Base-by-base conservation (phyloP, 495 filamentous ascomycete species). In the Schizothecium vesticola region DNA sequence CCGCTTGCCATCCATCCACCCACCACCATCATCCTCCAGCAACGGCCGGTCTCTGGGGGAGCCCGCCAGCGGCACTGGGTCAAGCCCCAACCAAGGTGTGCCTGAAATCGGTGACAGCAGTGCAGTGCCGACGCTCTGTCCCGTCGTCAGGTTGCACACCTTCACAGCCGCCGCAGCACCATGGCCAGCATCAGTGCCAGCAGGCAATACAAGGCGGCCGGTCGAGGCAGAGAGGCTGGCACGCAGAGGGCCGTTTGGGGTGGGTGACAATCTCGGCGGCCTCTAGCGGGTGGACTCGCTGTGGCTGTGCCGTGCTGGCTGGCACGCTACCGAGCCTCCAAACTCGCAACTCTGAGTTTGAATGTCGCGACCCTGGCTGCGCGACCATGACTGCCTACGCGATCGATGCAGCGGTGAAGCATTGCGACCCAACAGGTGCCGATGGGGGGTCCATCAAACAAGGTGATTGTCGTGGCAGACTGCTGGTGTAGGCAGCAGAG, bases 261-360 rank as follows among this genome's bases (percentile, higher is more conserved):
- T 28, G 36, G 43, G 43, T 51, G 43, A 51, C 13, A 16, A 23
- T 66, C 29, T 58, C 56, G 65, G 51, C 56, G 65, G 65, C 65
- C 65, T 66, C 65, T 21, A 13, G 26, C 2, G 28, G 12, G 63
- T 66, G 65, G 56, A 59, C 24, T 28, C 21, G 22, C 26, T 59
- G 58, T 59, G 58, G 58, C 58, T 24, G 43, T 51, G 43, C 43
- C 43, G 43, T 5, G 31, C 19, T 51, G 43, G 43, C 43, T 65
- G 63, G 51, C 23, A 43, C 24, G 25, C 61, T 31, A 43, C 22
- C 55, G 22, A 25, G 19, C 23, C 25, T 65, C 51, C 63, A 65
- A 65, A 65, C 63, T 65, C 51, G 51, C 43, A 26, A 65, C 24
- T 55, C 29, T 58, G 24, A 65, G 55, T 55, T 65, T 65, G 23